phyloP scores from a whole-genome alignment of 345 rosid species.

The Psidium friedrichsthalianum region DNA sequence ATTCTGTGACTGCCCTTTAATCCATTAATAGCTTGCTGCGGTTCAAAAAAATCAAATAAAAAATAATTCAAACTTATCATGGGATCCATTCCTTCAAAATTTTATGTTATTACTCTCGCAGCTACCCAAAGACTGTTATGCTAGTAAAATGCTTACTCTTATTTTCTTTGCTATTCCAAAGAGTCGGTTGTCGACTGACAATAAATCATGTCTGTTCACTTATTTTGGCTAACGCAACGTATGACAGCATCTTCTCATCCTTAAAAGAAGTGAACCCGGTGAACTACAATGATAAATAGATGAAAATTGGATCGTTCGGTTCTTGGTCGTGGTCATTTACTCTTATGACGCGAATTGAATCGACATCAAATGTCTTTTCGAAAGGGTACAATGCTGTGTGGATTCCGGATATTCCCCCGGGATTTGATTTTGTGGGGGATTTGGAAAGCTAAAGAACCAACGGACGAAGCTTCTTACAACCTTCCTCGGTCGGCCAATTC shows the following conservation, averaged over 20 bases:
- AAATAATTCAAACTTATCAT: too few species aligned
- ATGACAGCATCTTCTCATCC: too few species aligned
- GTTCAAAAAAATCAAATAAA: too few species aligned
- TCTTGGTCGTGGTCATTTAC: not conserved
- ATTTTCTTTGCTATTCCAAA: not conserved
- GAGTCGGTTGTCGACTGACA: rapidly evolving
- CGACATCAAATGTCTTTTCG: not conserved
- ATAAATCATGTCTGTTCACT: not conserved
- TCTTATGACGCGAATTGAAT: not conserved
- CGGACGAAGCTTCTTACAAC: not conserved
- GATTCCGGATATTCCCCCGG: not conserved
- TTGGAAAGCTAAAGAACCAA: not conserved
- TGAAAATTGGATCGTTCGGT: too few species aligned
- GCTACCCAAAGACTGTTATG: too few species aligned
- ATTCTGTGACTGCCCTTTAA: too few species aligned
- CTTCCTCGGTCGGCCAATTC: not conserved
- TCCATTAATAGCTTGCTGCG: too few species aligned
- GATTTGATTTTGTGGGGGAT: not conserved
- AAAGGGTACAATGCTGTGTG: rapidly evolving
- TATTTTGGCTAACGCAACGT: not conserved
- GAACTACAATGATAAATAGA: too few species aligned
- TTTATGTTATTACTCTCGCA: too few species aligned
- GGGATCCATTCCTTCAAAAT: too few species aligned
- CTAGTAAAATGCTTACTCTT: not conserved
- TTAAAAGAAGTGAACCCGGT: not conserved